Base-by-base conservation (phyloP, 2,329 filamentous ascomycete species). In the Alternaria triticina region DNA sequence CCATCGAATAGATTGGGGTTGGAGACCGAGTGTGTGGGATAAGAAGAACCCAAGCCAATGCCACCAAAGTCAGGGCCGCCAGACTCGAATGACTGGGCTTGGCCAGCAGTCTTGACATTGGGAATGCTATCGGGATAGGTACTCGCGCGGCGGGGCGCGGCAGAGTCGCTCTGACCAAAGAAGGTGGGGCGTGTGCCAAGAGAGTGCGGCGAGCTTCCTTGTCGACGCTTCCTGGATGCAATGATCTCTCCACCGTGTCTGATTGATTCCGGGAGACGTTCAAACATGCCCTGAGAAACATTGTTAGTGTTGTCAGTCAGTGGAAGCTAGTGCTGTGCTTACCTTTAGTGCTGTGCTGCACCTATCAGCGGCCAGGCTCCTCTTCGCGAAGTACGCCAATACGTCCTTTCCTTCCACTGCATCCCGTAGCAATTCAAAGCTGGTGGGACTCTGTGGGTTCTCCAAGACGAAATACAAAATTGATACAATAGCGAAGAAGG, bases 301-400 rank as follows among this genome's bases (percentile, higher is more conserved):
- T 43, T 20, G 50, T 74, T 52, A 74, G 68, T 52, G 25, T 60
- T 30, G 28, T 17, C 8, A 49, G 25, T 47, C 40, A 11, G 20
- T 9, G 6, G 30, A 15, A 20, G 20, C 46, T 30, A 10, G 22
- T 11, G 15, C 40, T 36, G 6, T 82, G 33, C 88, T 79, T 85
- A 95, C 93, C 76, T 89, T 87, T 27, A 99, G 85, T 44, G 92
- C 91, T 49, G 85, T 86, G 1, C 92, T 93, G 73, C 96, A 96
- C 65, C 93, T 86, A 76, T 97, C 93, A 4, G 96, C 96, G 36
- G 94, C 94, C 85, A 96, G 86, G 75, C 94, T 97, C 72, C 91
- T 90, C 72, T 91, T 89, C 3, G 94, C 91, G 61, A 98, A 85
- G 15, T 89, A 89, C 54, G 89, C 88, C 64, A 98, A 87, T 66